These are phyloP conservation scores for Fusarium brachygibbosum DNA, from an alignment of 2,329 filamentous ascomycete species.

Conservation along the genomic window DNA sequence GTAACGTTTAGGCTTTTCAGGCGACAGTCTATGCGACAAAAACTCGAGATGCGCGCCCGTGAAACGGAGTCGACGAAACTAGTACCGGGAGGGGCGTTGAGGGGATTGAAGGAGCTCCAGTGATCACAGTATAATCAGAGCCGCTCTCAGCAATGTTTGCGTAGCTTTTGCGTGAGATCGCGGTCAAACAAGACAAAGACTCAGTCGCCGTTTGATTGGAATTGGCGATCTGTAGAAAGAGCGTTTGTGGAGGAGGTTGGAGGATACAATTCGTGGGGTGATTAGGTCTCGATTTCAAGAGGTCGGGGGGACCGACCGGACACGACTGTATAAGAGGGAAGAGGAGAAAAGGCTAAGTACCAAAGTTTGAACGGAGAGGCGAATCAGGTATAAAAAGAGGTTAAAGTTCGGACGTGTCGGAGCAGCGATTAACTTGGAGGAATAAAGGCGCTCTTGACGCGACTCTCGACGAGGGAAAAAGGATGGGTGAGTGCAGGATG, in stretches of 20 bases:
- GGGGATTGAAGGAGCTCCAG: slow-evolving; percentile 40
- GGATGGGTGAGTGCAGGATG: slow-evolving; percentile 34
- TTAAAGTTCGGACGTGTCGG: slow-evolving; percentile 3
- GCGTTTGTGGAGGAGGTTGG: slow-evolving; percentile 41
- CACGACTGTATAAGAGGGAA: slow-evolving; percentile 29
- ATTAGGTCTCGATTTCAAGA: slow-evolving; percentile 37
- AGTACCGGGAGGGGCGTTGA: slow-evolving; percentile 40
- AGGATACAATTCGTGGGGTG: slow-evolving; percentile 43
- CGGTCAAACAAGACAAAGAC: slow-evolving; percentile 8
- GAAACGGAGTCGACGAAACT: slow-evolving; percentile 30
- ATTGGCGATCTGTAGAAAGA: slow-evolving; percentile 26
- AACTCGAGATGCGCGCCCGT: slow-evolving; percentile 38
- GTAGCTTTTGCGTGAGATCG: slow-evolving; percentile 32
- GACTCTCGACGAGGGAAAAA: slow-evolving; percentile 31
- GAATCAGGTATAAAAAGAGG: slow-evolving; percentile 13
- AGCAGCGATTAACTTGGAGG: slow-evolving; percentile 10
- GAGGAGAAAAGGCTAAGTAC: slow-evolving; percentile 20
- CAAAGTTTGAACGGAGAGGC: slow-evolving; percentile 14
- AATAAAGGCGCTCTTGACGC: slow-evolving; percentile 32
- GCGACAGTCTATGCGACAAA: slow-evolving; percentile 31
- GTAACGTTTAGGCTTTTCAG: slow-evolving; percentile 8
- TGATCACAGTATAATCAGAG: slow-evolving; percentile 42
- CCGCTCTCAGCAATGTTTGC: slow-evolving; percentile 25
- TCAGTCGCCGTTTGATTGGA: slow-evolving; percentile 21
- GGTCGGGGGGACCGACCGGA: slow-evolving; percentile 44